Evolutionary conservation across 2,329 filamentous ascomycete genomes (phyloP).

Genomic region (Neospermospora avenae): DNA sequence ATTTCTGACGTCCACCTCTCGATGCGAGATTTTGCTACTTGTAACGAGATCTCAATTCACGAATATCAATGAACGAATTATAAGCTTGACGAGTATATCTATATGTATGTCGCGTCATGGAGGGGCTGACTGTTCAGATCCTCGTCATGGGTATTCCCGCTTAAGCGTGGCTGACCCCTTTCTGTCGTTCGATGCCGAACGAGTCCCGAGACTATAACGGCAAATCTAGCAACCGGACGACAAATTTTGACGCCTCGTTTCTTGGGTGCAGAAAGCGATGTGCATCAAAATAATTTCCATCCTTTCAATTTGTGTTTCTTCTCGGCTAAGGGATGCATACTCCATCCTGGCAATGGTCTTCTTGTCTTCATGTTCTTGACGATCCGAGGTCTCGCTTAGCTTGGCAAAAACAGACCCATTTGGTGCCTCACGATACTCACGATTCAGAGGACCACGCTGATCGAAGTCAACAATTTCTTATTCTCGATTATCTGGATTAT

Average conservation of each 20-base stretch:
- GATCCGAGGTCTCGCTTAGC: constrained; percentile 1
- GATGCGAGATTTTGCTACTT: too few relatives aligned
- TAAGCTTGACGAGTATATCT: neutral
- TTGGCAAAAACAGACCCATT: neutral
- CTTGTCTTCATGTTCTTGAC: neutral
- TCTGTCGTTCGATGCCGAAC: neutral
- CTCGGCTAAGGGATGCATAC: neutral
- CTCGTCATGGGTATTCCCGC: neutral
- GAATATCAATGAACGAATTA: neutral
- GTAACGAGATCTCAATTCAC: neutral
- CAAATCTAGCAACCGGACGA: neutral
- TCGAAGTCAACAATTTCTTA: neutral
- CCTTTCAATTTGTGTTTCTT: neutral
- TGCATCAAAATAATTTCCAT: neutral
- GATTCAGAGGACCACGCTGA: neutral
- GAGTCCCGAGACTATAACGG: neutral
- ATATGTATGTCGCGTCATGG: neutral
- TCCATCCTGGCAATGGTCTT: neutral
- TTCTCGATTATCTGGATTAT: too few relatives aligned
- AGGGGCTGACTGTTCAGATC: neutral
- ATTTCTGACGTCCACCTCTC: too few relatives aligned
- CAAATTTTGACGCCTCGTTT: neutral
- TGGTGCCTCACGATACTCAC: neutral
- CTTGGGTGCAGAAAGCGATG: neutral
- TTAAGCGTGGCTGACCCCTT: neutral